Conservation (phyloP, 2,329 filamentous ascomycete genomes). For the Aspergillus brasiliensis region DNA sequence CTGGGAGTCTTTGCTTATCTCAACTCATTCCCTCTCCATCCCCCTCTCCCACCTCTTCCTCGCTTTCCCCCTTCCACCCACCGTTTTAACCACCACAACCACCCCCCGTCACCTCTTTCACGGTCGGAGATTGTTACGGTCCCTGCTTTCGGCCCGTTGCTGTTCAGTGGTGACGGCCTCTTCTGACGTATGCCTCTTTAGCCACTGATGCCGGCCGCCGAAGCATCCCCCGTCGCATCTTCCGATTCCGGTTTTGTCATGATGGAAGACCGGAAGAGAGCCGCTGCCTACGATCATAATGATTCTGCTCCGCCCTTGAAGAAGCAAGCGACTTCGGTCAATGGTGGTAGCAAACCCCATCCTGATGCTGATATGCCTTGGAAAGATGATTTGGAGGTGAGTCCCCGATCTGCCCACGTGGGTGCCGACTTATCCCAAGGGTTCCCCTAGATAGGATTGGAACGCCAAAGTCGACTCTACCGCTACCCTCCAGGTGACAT, state of each 20-base stretch:
- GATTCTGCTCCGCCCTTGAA: constrained; percentile 88
- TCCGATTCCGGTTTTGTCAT: constrained; percentile 78
- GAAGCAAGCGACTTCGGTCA: constrained; percentile 75
- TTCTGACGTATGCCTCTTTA: constrained; percentile 44
- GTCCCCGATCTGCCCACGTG: constrained; percentile 41
- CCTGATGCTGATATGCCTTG: constrained; percentile 69
- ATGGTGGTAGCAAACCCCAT: constrained; percentile 69
- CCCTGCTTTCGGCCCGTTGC: constrained; percentile 34
- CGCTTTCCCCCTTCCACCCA: neutral
- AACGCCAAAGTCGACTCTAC: constrained; percentile 9
- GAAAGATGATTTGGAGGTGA: constrained; percentile 73
- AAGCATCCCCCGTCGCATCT: constrained; percentile 71
- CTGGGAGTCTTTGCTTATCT: constrained; percentile 31
- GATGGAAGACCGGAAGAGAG: constrained; percentile 99
- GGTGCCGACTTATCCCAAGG: constrained; percentile 18
- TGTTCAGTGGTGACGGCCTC: constrained; percentile 38
- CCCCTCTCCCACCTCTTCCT: constrained; percentile 21
- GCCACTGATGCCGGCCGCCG: constrained; percentile 86
- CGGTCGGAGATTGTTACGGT: constrained; percentile 30
- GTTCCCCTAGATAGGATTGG: constrained; percentile 4
- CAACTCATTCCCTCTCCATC: constrained; percentile 30
- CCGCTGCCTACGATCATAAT: constrained; percentile 75
- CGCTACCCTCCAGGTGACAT: constrained; percentile 7
- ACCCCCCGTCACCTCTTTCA: constrained; percentile 12
- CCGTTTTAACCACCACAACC: neutral